Evolutionary conservation across 2,329 filamentous ascomycete genomes (phyloP), one percentile per base, ranked within the genome.

Genomic region (Clonostachys chloroleuca): DNA sequence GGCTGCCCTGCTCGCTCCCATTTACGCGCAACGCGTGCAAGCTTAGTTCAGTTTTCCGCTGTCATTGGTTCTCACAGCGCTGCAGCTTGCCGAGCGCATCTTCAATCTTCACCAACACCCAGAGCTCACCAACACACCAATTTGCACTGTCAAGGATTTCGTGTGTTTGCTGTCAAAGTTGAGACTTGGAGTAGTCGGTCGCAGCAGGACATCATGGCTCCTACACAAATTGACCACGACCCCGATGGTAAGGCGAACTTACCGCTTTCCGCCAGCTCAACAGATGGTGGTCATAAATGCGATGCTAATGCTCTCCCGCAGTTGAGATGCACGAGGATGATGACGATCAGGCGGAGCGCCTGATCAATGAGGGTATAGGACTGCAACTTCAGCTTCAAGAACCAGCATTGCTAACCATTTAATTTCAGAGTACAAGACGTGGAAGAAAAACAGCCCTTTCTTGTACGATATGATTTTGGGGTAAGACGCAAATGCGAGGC

Each of bases 391-490:
- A 13, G 6, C 6, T 33, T 43, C 3, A 17, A 43, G 13, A 33
- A 43, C 17, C 41, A 18, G 12, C 36, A 8, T 18, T n/a, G 36
- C 36, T 39, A n/a, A 39, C 36, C 17, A 39, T 17, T 34, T 14
- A 14, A 5, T 44, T 14, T 10, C 58, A 91, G 94, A 99, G 67
- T 99, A 99, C 81, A 99, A 99, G 69, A 96, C 92, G 55, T 99
- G 94, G 94, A 99, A 99, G 79, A 99, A 99, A 77, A 99, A 99
- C 70, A 90, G 89, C 54, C 92, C 94, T 5, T 97, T 97, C 63
- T 86, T 99, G 58, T 99, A 99, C 68, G 94, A 99, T 66, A 89
- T 96, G 83, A 94, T 99, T 55, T 78, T 97, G 53, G 92, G 84
- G 84, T 84, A 67, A 46, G 20, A 37, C 24, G 8, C 24, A 30